Base-by-base conservation (phyloP, 139 green algal species). In the Chlorella vulgaris region DNA sequence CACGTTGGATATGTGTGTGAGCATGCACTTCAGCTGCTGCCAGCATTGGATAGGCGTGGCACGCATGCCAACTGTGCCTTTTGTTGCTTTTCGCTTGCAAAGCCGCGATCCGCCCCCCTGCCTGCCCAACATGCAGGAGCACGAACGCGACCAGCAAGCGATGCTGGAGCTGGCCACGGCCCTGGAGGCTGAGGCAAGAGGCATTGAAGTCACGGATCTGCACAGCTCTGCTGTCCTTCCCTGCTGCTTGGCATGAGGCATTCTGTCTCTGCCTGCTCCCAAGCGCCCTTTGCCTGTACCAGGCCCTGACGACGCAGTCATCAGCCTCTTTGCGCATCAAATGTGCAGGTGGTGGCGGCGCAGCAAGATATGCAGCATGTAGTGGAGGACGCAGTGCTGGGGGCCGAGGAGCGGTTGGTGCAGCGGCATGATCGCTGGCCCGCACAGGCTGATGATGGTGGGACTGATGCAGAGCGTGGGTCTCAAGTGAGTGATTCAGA, bases 111-210 rank as follows among this genome's bases (percentile, higher is more conserved):
- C n/a, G n/a, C n/a, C n/a, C n/a, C n/a, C n/a, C n/a, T n/a, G n/a
- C n/a, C n/a, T n/a, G n/a, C n/a, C n/a, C n/a, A n/a, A n/a, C n/a
- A n/a, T 55, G 67, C 67, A 74, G 67, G 36, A 53, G 38, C 40
- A 74, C 6, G 67, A 74, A 38, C 36, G 5, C 7, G 67, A 50
- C 7, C 7, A 55, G 67, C 36, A 24, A 26, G 26, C 8, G 36
- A 36, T 74, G 24, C 35, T 55, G 13, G 67, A 74, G 36, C 51
- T 31, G 26, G 40, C 67, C 21, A 50, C 31, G 22, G 67, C 67
- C 26, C 67, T 74, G 36, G 67, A 74, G 38, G 39, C 67, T 7
- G 67, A 74, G 67, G 61, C 29, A 33, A 69, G 61, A n/a, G 36
- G 18, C 7, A 13, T 28, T 10, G 42, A 19, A 39, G 2, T 26